A percentile compares a stretch with the other conserved stretches of the same genome.
Conservation (phyloP, 1,284 basidiomycete species). For the Pulchroboletus neoregius region DNA sequence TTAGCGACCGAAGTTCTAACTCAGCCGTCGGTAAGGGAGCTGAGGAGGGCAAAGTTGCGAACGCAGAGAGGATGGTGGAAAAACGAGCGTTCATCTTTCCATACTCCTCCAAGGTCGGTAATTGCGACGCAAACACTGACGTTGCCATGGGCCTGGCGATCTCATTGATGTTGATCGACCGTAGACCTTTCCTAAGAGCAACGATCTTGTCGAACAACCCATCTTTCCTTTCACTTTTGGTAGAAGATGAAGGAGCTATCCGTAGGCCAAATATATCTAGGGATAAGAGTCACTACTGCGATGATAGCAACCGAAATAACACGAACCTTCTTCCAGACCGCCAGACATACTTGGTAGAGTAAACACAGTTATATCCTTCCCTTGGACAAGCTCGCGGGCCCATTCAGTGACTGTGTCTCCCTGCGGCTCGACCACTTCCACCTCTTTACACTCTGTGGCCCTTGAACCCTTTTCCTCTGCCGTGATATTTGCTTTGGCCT, state of each 20-base stretch:
- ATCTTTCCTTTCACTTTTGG: slow-evolving; percentile 35
- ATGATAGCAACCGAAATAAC: slow-evolving; percentile 2
- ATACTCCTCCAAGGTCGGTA: slow-evolving; percentile 51
- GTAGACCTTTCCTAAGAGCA: slow-evolving; percentile 53
- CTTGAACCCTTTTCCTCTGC: slow-evolving; percentile 26
- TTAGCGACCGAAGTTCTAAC: slow-evolving; percentile 57
- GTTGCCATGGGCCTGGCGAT: slow-evolving; percentile 41
- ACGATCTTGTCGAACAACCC: slow-evolving; percentile 42
- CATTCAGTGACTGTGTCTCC: background rate
- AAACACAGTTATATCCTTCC: background rate
- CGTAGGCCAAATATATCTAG: slow-evolving; percentile 57
- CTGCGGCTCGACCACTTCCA: slow-evolving; percentile 9
- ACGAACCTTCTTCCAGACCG: slow-evolving; percentile 27
- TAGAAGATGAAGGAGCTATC: slow-evolving; percentile 33
- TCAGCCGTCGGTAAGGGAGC: slow-evolving; percentile 42
- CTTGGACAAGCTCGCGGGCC: background rate
- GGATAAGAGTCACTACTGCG: slow-evolving; percentile 2
- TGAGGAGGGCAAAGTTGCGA: slow-evolving; percentile 44
- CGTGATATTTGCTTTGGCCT: slow-evolving; percentile 25
- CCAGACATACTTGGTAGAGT: background rate
- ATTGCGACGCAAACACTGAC: slow-evolving; percentile 38
- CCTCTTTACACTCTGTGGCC: slow-evolving; percentile 14
- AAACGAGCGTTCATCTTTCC: slow-evolving; percentile 47
- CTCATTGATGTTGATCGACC: slow-evolving; percentile 57
- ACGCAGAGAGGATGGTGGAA: slow-evolving; percentile 42